Evolutionary conservation across 768 basidiomycete genomes (phyloP), one percentile per base, ranked within the genome.

Genomic region (Auricularia sp.): DNA sequence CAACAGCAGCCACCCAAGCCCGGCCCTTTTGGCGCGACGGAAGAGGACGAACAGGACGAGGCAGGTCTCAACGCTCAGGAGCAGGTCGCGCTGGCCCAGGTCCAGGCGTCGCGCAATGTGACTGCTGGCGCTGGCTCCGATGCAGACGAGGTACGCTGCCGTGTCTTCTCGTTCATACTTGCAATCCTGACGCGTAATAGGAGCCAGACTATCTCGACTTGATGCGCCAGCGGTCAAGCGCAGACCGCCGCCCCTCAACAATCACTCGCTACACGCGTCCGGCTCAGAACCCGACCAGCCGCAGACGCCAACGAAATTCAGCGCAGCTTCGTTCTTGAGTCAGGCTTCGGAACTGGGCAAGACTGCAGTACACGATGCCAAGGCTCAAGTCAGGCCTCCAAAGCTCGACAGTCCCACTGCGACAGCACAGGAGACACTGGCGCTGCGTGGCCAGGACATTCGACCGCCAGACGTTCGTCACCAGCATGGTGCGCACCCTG

Each of bases 191-290:
- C 18, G 53, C 53, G 29, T 29, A 12, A 54, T 43, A 23, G 54
- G 89, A 91, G 68, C 90, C 92, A 1, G 92, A 95, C 58, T 92
- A 89, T 70, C 78, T 97, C 62, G 93, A 97, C 73, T 97, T 56
- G 79, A 96, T 71, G 90, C 86, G 1, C 61, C 69, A 29, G 29
- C 59, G 6, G 34, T 16, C 56, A 61, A 64, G 23, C 34, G 36
- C 59, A 62, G 36, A 61, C 23, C 33, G 53, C 47, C 62, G 67
- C 14, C 71, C 0, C 33, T 36, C 23, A 35, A 39, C 3, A 44
- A 47, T 3, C 21, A 6, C 23, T 51, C 36, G 16, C 23, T 62
- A 43, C 12, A 11, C 34, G 43, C 16, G 14, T n/a, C n/a, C 18
- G 56, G 18, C 64, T 18, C 35, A 14, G 34, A 43, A 23, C 43